phyloP scores from a whole-genome alignment of 1,284 basidiomycete genomes.

The Inonotus obliquus region DNA sequence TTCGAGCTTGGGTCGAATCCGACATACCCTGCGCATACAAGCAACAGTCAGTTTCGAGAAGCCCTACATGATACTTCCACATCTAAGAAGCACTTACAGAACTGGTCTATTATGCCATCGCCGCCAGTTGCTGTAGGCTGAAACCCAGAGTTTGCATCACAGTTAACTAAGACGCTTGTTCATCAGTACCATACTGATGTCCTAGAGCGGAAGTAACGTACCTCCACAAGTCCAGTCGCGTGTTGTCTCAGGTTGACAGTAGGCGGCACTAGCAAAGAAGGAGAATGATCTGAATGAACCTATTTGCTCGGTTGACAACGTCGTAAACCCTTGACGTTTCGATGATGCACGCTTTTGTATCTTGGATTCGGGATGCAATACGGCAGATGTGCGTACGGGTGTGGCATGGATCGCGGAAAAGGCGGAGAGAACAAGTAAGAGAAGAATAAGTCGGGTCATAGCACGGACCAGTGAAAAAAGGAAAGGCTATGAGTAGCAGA shows the following conservation, averaged over 20 bases:
- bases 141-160: slow-evolving; percentile 25
- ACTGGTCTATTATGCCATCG: slow-evolving; percentile 22
- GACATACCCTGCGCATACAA: slow-evolving; percentile 24
- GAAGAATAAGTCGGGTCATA: background rate
- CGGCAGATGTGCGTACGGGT: background rate
- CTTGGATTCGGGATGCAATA: background rate
- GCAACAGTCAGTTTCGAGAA: background rate
- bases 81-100: slow-evolving; percentile 24
- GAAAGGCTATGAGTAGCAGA: background rate
- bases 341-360: background rate
- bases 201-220: slow-evolving; percentile 20
- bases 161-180: slow-evolving; percentile 25
- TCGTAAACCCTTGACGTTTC: slow-evolving; percentile 22
- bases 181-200: background rate
- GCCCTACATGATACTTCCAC: background rate
- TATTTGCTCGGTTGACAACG: slow-evolving; percentile 34
- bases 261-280: slow-evolving; percentile 49
- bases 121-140: slow-evolving; percentile 20
- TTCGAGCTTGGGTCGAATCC: slow-evolving; percentile 24
- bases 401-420: background rate
- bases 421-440: background rate
- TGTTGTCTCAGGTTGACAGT: slow-evolving; percentile 38
- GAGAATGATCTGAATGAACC: slow-evolving; percentile 39
- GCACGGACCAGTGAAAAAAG: background rate
- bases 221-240: slow-evolving; percentile 43